Base-by-base conservation (phyloP, 2,329 filamentous ascomycete genomes). In the Polytolypa hystricis region DNA sequence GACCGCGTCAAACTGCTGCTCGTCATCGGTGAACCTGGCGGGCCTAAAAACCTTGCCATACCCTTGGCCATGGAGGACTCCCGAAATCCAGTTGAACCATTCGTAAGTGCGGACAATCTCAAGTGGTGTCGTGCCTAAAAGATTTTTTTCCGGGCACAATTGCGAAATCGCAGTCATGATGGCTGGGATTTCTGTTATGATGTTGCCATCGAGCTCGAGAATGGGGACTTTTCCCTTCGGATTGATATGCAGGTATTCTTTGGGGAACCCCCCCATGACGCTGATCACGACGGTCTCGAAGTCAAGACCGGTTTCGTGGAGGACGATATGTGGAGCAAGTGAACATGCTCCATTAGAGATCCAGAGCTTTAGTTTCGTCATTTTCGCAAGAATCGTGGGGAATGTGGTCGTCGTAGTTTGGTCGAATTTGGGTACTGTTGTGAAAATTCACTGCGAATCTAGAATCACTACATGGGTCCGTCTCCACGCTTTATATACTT, bases 51-150 rank as follows among this genome's bases (percentile, higher is more conserved):
- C 20, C 6, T 41, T 44, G 2, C 49, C 51, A 36, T 51, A 59
- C 1, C 32, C 53, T 6, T 44, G 42, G 0, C 44, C 49, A 40
- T 62, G 57, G 5, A 61, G 14, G 0, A 49, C 53, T 0, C 54
- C 54, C 3, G 54, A 53, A 2, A 62, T 20, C 43, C 49, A 63
- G 32, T 49, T 52, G 31, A 60, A 31, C 59, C 59, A 62, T 38
- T 61, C 58, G 18, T 54, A 54, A 2, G 50, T 44, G 5, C 53
- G 50, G 10, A 54, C 41, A 2, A 34, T 51, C 9, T 62, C 55
- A 2, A 57, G 18, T 1, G 40, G 40, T 1, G 48, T 54, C 17
- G 35, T 42, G 7, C 58, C 57, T 16, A 58, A 28, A 14, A 61
- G 37, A 10, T 28, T 27, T 5, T 53, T 39, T 5, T 40, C 39